phyloP scores from a whole-genome alignment of 2,329 filamentous ascomycete species.

The Fusarium bulbicola region DNA sequence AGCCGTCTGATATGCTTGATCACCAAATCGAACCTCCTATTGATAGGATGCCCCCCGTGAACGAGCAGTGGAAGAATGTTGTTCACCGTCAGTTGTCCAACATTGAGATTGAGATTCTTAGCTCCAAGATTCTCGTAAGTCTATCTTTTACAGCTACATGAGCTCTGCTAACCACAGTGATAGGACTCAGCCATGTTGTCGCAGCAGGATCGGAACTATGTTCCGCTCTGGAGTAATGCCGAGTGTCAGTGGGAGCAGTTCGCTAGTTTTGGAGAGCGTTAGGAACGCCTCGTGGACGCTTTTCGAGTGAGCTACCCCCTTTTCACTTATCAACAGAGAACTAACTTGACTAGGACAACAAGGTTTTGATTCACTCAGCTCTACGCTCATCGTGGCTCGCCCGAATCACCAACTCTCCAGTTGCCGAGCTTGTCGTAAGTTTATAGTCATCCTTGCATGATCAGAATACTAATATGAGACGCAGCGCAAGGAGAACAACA shows the following conservation, averaged over 20 bases:
- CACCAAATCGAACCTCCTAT: conserved; percentile 22
- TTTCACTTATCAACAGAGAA: fast-evolving
- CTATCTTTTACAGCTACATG: fast-evolving
- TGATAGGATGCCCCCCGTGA: conserved; percentile 15
- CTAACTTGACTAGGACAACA: conserved; percentile 25
- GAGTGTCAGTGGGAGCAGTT: conserved; percentile 40
- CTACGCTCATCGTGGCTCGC: conserved; percentile 34
- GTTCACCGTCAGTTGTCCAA: conserved; percentile 27
- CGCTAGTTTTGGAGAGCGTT: conserved; percentile 37
- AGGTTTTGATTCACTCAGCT: conserved; percentile 39
- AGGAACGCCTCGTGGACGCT: conserved; percentile 34
- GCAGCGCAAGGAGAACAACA: conserved; percentile 38
- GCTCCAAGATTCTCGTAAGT: conserved; percentile 31
- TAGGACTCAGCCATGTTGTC: conserved; percentile 30
- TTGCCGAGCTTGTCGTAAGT: conserved; percentile 34
- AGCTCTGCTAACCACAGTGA: not conserved
- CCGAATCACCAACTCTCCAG: conserved; percentile 34
- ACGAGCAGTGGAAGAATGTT: conserved; percentile 35
- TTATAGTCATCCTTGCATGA: fast-evolving
- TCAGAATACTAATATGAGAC: not conserved
- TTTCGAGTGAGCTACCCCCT: conserved; percentile 19
- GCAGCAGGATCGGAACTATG: conserved; percentile 29
- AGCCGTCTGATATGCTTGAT: conserved; percentile 12
- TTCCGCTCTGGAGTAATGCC: conserved; percentile 35
- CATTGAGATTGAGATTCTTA: conserved; percentile 37